Evolutionary conservation across 2,329 filamentous ascomycete genomes (phyloP).

Genomic region (Diaporthe eres): DNA sequence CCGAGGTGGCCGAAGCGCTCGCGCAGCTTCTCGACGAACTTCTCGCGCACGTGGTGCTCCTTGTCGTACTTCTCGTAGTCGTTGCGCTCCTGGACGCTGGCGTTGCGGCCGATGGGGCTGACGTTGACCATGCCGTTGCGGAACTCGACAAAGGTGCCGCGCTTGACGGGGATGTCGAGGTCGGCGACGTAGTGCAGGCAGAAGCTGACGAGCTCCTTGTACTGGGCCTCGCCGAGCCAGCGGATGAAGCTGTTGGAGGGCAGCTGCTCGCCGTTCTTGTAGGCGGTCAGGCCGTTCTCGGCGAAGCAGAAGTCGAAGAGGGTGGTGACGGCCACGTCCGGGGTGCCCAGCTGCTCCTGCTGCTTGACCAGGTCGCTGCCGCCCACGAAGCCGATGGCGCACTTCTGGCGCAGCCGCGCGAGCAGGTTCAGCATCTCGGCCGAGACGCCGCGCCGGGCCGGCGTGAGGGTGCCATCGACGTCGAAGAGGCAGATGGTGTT

Average conservation of each 20-base stretch:
- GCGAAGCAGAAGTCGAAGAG: conserved; percentile 99
- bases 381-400: conserved; percentile 92
- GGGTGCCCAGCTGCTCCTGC: conserved; percentile 90
- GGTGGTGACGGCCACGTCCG: conserved; percentile 77
- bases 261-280: conserved; percentile 83
- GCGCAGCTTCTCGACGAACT: conserved; percentile 82
- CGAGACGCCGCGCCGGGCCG: conserved; percentile 79
- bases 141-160: conserved; percentile 89
- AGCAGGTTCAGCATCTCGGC: conserved; percentile 89
- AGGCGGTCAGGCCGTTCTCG: conserved; percentile 96
- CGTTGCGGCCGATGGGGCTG: conserved; percentile 88
- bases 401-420: conserved; percentile 84
- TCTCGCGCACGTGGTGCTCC: conserved; percentile 80
- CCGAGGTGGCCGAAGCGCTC: conserved; percentile 87
- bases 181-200: conserved; percentile 87
- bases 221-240: conserved; percentile 87
- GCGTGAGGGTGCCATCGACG: conserved; percentile 93
- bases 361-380: conserved; percentile 94
- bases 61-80: conserved; percentile 89
- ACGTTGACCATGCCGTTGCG: conserved; percentile 94
- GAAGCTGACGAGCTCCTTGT: conserved; percentile 84
- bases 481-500: conserved; percentile 97
- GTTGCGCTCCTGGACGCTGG: conserved; percentile 81
- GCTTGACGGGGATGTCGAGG: conserved; percentile 86
- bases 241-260: conserved; percentile 88